These are phyloP conservation scores for Erysimum cheiranthoides DNA, from an alignment of 345 rosid species.

Conservation along the genomic window DNA sequence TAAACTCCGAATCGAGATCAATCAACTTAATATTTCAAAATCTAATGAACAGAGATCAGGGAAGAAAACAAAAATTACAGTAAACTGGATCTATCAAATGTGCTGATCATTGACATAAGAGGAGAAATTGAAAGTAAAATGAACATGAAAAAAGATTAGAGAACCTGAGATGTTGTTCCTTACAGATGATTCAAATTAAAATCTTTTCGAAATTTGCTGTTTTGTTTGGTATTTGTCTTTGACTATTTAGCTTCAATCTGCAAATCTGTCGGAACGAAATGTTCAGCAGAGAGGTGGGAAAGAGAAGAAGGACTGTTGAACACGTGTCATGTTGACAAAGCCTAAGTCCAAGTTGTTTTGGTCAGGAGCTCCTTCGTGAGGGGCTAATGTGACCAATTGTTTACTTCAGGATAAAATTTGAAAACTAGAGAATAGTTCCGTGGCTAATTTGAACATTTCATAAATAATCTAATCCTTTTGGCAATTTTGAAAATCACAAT, in stretches of 20 bases:
- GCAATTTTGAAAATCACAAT: constrained; percentile 5
- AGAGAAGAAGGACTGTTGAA: constrained; percentile 18
- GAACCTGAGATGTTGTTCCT: constrained; percentile 25
- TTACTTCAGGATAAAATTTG: not conserved
- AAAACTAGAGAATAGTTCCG: constrained; percentile 2
- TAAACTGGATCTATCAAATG: constrained; percentile 21
- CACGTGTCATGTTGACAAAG: constrained; percentile 46
- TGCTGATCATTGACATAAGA: not conserved
- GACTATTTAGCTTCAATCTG: constrained; percentile 18
- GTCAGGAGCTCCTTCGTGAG: not conserved
- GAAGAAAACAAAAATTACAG: not conserved
- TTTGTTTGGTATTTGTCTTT: constrained; percentile 7
- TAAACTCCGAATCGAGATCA: not conserved
- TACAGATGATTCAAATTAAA: constrained; percentile 29
- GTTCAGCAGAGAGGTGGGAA: constrained; percentile 16
- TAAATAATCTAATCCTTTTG: not conserved
- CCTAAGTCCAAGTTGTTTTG: not conserved
- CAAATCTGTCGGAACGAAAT: constrained; percentile 39
- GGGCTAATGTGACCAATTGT: constrained; percentile 10
- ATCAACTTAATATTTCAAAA: constrained; percentile 2
- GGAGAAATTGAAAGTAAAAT: not conserved
- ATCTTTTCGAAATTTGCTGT: not conserved
- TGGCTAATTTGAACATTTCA: not conserved
- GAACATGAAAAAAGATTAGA: not conserved
- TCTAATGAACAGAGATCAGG: constrained; percentile 2